Conservation (phyloP, 768 basidiomycete species). For the Pleurotus platypus region DNA sequence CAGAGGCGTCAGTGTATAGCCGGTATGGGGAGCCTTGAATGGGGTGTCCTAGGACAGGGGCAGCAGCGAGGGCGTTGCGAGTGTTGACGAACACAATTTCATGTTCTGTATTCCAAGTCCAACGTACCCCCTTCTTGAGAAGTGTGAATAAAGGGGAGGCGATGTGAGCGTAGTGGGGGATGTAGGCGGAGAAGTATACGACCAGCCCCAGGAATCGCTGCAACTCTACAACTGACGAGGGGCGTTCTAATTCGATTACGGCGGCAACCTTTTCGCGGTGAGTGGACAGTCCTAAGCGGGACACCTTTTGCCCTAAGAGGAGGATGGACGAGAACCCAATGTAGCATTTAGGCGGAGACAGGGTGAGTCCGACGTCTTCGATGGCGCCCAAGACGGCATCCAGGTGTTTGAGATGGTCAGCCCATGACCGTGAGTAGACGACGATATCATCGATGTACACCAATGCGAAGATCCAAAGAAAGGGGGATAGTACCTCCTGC, state of each 20-base stretch:
- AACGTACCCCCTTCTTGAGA: not conserved
- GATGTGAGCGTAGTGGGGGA: constrained; percentile 11
- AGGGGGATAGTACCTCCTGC: not conserved
- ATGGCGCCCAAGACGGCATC: not conserved
- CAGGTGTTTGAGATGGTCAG: not conserved
- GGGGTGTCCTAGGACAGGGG: constrained; percentile 21
- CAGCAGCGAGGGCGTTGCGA: constrained; percentile 14
- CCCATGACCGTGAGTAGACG: not conserved
- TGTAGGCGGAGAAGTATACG: constrained; percentile 11
- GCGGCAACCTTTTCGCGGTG: constrained; percentile 9
- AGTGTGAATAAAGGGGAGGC: constrained; percentile 7
- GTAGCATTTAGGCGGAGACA: not conserved
- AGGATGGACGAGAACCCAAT: not conserved
- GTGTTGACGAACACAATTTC: constrained; percentile 15
- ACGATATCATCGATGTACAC: not conserved
- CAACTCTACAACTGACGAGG: constrained; percentile 2
- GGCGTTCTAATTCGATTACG: constrained; percentile 1
- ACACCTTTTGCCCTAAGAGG: not conserved
- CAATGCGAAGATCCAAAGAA: not conserved
- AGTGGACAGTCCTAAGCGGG: constrained; percentile 9
- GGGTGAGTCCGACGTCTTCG: not conserved
- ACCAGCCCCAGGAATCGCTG: constrained; percentile 17
- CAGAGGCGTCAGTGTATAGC: constrained; percentile 21
- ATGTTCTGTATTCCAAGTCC: constrained; percentile 9
- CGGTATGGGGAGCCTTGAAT: constrained; percentile 17